Conservation (phyloP, 345 rosid species). For the Salix brachista region DNA sequence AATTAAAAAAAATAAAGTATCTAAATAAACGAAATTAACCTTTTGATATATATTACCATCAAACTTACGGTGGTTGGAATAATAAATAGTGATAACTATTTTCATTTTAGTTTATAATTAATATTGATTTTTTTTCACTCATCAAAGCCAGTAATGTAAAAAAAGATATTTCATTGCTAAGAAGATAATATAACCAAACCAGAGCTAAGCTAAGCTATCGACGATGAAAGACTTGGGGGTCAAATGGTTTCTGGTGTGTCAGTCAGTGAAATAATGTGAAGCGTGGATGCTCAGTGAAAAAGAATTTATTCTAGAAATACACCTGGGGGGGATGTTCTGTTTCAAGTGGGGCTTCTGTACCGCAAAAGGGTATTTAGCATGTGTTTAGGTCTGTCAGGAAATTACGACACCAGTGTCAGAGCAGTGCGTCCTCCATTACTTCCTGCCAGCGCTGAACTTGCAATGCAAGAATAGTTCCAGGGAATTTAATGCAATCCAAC, state of each 20-base stretch:
- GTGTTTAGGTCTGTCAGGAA: slow-evolving; percentile 39
- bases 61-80: too few species aligned
- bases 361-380: slow-evolving; percentile 30
- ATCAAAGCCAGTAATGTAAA: too few species aligned
- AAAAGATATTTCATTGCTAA: too few species aligned
- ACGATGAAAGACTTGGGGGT: background rate
- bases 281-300: background rate
- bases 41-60: too few species aligned
- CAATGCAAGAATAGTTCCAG: slow-evolving; percentile 32
- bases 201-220: too few species aligned
- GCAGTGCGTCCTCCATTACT: slow-evolving; percentile 16
- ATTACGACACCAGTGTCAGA: slow-evolving; percentile 20
- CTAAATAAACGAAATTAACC: too few species aligned
- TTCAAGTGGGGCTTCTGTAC: slow-evolving; percentile 25
- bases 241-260: background rate
- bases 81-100: too few species aligned
- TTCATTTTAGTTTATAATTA: too few species aligned
- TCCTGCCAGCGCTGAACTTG: slow-evolving; percentile 33
- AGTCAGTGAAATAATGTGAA: background rate
- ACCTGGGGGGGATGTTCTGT: slow-evolving; percentile 12
- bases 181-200: too few species aligned
- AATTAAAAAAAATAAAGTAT: too few species aligned
- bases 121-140: too few species aligned
- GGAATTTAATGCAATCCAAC: slow-evolving; percentile 22
- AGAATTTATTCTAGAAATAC: slow-evolving; percentile 10